Evolutionary conservation across 2,329 filamentous ascomycete species (phyloP), one percentile per base, ranked within the genome.

Genomic region (Fonsecaea pedrosoi): DNA sequence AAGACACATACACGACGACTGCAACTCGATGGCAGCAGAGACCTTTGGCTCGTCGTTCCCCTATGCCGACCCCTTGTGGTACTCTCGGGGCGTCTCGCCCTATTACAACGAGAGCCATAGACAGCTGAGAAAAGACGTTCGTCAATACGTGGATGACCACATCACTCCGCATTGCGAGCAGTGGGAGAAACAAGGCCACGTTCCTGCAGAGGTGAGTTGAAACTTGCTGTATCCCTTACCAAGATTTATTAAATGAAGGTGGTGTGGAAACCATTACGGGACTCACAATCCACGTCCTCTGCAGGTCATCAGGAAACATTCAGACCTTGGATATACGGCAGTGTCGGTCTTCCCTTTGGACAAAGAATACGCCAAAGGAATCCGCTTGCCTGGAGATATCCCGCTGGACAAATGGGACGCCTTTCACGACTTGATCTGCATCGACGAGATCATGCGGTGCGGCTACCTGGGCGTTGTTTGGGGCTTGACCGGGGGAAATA

Each of bases 21-120:
- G 1, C 1, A 40, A 40, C 10, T 5, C 38, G 38, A 40, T 40
- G 38, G 38, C 38, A 40, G 38, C 13, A 40, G 13, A 40, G 38
- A 40, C 15, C 38, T 40, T 40, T 40, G 38, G 38, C 30, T 56
- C 54, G 9, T n/a, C 57, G 18, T 50, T 65, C 38, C 78, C 78
- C 18, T 80, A 78, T 73, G 77, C 76, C 60, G 78, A 79, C 60
- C 78, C 78, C 3, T 21, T 60, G 71, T 80, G 25, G 81, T 86
- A 62, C 78, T 80, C 5, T 84, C 83, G 54, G 86, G 61, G 74
- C 77, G 58, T 60, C 76, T 77, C 75, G 42, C 78, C 87, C 0
- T 89, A 90, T 77, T 90, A 90, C 79, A 88, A 83, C 38, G 81
- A 84, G 15, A 85, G 85, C 2, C 89, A 91, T 74, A 82, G 83